phyloP scores from a whole-genome alignment of 2,329 filamentous ascomycete species.

The Colletotrichum aenigma region DNA sequence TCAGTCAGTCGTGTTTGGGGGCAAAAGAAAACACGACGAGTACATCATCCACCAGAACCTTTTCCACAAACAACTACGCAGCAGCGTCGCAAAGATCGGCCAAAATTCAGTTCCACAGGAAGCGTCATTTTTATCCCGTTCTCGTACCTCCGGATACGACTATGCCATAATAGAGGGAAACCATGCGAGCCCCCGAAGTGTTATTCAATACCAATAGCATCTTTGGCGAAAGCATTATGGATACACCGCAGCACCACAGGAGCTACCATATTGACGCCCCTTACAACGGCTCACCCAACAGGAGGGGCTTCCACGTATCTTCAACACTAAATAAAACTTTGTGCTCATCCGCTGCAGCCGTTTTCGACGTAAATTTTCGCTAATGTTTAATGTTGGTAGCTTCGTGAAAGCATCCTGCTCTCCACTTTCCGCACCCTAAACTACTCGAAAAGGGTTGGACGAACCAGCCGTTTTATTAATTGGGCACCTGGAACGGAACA shows the following conservation, averaged over 20 bases:
- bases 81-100: neutral
- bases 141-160: neutral
- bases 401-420: neutral
- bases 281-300: neutral
- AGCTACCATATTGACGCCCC: neutral
- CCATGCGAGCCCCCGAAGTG: neutral
- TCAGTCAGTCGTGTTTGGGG: neutral
- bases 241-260: neutral
- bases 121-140: neutral
- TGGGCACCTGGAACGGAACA: neutral
- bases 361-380: neutral
- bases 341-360: neutral
- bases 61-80: neutral
- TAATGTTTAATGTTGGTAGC: neutral
- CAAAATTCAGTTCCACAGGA: neutral
- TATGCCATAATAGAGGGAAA: neutral
- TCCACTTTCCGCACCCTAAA: neutral
- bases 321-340: neutral
- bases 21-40: neutral
- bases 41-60: neutral
- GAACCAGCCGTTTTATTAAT: neutral
- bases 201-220: neutral
- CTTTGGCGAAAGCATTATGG: neutral
- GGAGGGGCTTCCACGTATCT: neutral
- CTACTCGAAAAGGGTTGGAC: neutral